phyloP scores from a whole-genome alignment of 2,329 filamentous ascomycete species.

The Fusarium sp. region DNA sequence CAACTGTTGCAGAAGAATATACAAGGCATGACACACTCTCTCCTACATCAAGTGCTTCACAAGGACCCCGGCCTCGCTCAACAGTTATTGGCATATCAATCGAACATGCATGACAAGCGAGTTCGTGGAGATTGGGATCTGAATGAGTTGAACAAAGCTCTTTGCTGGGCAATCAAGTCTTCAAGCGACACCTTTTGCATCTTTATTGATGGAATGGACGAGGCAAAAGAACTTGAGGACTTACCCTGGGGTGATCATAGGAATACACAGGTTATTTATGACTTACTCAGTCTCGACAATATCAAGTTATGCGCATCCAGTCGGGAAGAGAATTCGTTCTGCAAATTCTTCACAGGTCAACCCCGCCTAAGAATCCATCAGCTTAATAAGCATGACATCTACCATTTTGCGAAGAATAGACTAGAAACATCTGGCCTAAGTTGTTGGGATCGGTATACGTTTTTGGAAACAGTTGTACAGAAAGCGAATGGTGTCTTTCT shows the following conservation, averaged over 20 bases:
- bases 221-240: not conserved
- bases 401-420: no score
- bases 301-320: not conserved
- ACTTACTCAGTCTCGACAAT: fast-evolving
- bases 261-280: not conserved
- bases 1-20: not conserved
- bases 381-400: not conserved
- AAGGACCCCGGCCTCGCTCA: not conserved
- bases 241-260: not conserved
- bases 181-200: not conserved
- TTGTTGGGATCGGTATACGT: no score
- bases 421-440: no score
- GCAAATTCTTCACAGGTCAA: fast-evolving
- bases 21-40: not conserved
- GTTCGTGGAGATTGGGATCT: not conserved
- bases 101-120: not conserved
- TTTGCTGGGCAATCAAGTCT: fast-evolving
- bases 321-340: not conserved
- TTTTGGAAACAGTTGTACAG: fast-evolving
- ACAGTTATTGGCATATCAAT: not conserved
- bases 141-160: not conserved
- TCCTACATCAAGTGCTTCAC: not conserved
- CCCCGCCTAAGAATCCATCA: not conserved
- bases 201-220: not conserved
- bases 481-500: not conserved